Base-by-base conservation (phyloP, 805 yeast species). In the Pichia cephalocereana region DNA sequence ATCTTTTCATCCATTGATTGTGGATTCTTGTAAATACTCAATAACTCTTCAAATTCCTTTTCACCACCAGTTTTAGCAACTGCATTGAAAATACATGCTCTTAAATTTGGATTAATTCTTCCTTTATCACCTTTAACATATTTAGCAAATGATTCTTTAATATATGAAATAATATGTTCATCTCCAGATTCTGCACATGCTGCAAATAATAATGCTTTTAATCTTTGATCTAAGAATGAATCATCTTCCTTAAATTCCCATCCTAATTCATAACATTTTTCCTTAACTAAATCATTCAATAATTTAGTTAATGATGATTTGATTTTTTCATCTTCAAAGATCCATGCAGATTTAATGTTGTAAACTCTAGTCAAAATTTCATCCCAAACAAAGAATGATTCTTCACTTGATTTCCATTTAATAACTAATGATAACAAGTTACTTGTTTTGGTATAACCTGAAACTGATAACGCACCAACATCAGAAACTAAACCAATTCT, bases 201-300 rank as follows among this genome's bases (percentile, higher is more conserved):
- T 17, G 63, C 57, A 60, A 76, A 70, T 40, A 77, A 58, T 30
- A 67, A 65, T 1, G 76, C 60, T 53, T 72, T 66, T 51, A 77
- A 54, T 49, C 53, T 60, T 53, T 64, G 67, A 6, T 63, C 68
- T 44, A 63, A 65, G 60, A 62, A 61, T 15, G 66, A 50, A 41
- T 91, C 97, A 43, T 83, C 79, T 12, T 96, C 95, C 53, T 86
- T 78, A 58, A 83, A 91, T 15, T 84, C 77, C 71, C 89, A 96
- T n/a, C 93, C 86, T 28, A 83, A 74, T 28, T 77, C 80, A 61
- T 63, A 63, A 30, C 57, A 53, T 44, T 56, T 62, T 8, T 50
- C 57, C 23, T 55, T 27, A 23, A 62, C 65, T 39, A 63, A 48
- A 7, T 55, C 61, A 43, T 51, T 63, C 47, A 57, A 58, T 46